phyloP scores from a whole-genome alignment of 805 yeast species.

The Metschnikowia santaceciliae region DNA sequence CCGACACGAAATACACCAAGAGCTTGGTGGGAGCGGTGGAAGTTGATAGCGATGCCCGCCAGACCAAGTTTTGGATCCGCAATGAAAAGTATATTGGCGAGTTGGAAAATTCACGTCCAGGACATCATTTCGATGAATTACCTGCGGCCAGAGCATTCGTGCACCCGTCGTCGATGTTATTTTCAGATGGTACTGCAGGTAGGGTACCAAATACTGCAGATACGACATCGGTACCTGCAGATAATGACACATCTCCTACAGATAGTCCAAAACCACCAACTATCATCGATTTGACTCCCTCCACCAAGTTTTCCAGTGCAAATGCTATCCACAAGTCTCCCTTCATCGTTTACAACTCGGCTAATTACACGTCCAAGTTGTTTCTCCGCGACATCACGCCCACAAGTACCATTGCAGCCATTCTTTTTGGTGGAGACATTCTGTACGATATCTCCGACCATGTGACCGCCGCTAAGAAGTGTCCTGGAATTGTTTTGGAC shows the following conservation, averaged over 20 bases:
- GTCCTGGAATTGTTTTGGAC: slow-evolving; percentile 84
- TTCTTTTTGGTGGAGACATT: slow-evolving; percentile 79
- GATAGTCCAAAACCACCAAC: slow-evolving; percentile 1
- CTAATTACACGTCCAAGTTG: slow-evolving; percentile 62
- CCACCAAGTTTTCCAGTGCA: slow-evolving; percentile 17
- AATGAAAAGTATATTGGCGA: slow-evolving; percentile 46
- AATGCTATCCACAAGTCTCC: slow-evolving; percentile 42
- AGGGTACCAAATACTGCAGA: too few species aligned
- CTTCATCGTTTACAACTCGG: slow-evolving; percentile 60
- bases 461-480: slow-evolving; percentile 43
- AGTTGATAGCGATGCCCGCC: slow-evolving; percentile 76
- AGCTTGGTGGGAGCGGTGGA: slow-evolving; percentile 78
- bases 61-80: slow-evolving; percentile 69
- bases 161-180: slow-evolving; percentile 82
- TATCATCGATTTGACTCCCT: slow-evolving; percentile 42
- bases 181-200: slow-evolving; percentile 37
- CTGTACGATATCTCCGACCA: slow-evolving; percentile 48
- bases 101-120: background rate
- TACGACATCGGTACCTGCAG: too few species aligned
- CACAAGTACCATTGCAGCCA: slow-evolving; percentile 60
- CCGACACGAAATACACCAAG: slow-evolving; percentile 71
- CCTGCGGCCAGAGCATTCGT: slow-evolving; percentile 73
- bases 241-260: too few species aligned
- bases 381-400: slow-evolving; percentile 80
- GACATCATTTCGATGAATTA: slow-evolving; percentile 18